phyloP scores from a whole-genome alignment of 768 basidiomycete species.

The Podaxis mareebaensis region DNA sequence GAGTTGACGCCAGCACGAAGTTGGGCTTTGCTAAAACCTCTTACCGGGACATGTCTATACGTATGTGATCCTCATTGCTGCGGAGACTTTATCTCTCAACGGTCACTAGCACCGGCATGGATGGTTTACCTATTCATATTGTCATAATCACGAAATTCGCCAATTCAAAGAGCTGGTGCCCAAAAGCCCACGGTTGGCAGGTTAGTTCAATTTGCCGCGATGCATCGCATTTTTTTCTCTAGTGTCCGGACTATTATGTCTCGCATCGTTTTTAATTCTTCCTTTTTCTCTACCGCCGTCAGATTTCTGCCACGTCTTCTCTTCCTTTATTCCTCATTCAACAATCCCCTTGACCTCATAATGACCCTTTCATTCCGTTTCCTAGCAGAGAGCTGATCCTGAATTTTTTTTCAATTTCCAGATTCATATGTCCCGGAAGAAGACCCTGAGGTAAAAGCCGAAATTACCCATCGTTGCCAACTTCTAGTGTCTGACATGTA shows the following conservation, averaged over 20 bases:
- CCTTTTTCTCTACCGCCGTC: conserved; percentile 22
- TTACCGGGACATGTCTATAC: conserved; percentile 82
- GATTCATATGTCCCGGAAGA: conserved; percentile 80
- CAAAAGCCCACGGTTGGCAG: conserved; percentile 63
- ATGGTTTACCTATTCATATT: conserved; percentile 98
- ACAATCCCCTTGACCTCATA: conserved; percentile 1
- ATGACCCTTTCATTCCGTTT: conserved; percentile 22
- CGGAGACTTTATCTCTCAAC: conserved; percentile 29
- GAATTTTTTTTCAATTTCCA: conserved; percentile 30
- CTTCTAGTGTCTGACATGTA: conserved; percentile 20
- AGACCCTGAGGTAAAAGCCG: conserved; percentile 66
- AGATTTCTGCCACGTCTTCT: conserved; percentile 20
- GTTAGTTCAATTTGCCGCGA: conserved; percentile 36
- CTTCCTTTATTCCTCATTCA: conserved; percentile 12
- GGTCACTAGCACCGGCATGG: conserved; percentile 71
- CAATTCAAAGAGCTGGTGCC: conserved; percentile 89
- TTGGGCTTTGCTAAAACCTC: conserved; percentile 81
- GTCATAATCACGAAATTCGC: conserved; percentile 92
- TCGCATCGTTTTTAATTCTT: conserved; percentile 18
- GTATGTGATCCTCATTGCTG: conserved; percentile 48
- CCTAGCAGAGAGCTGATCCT: conserved; percentile 14
- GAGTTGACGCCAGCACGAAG: conserved; percentile 71
- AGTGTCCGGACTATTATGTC: conserved; percentile 15
- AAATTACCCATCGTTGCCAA: conserved; percentile 27
- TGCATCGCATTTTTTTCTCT: conserved; percentile 13